Percentiles rank a stretch among this genome's conserved stretches.
Conservation (phyloP, 1,139 yeast species). For the Lodderomyces beijingensis region DNA sequence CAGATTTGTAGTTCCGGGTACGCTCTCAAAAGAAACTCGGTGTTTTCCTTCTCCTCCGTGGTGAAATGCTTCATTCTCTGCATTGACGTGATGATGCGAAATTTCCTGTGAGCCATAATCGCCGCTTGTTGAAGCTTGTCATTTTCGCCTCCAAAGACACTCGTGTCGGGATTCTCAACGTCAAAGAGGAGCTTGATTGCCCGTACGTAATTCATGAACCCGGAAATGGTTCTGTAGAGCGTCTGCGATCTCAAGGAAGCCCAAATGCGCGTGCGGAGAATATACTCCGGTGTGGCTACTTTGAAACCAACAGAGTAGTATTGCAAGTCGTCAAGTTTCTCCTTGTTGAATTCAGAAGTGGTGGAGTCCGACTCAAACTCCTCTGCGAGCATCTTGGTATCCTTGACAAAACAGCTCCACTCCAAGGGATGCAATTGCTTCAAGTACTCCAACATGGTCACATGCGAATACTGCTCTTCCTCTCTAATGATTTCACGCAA, state of each 20-base stretch:
- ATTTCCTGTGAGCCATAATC: slow-evolving; percentile 39
- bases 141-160: slow-evolving; percentile 20
- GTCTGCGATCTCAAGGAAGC: slow-evolving; percentile 56
- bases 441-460: slow-evolving; percentile 48
- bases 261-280: slow-evolving; percentile 53
- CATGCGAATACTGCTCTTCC: slow-evolving; percentile 46
- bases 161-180: slow-evolving; percentile 31
- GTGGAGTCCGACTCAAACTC: slow-evolving; percentile 35
- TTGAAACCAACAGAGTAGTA: slow-evolving; percentile 47
- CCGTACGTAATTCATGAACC: slow-evolving; percentile 54
- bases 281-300: slow-evolving; percentile 50
- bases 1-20: slow-evolving; percentile 46
- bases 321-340: slow-evolving; percentile 34
- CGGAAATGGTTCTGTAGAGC: slow-evolving; percentile 49
- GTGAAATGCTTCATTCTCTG: slow-evolving; percentile 34
- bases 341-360: slow-evolving; percentile 18
- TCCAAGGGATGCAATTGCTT: slow-evolving; percentile 48
- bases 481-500: slow-evolving; percentile 44
- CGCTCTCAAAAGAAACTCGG: slow-evolving; percentile 35
- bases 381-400: slow-evolving; percentile 45
- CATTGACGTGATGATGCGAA: slow-evolving; percentile 45
- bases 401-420: slow-evolving; percentile 50
- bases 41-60: slow-evolving; percentile 34
- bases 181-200: slow-evolving; percentile 48
- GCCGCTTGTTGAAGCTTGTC: slow-evolving; percentile 35